A percentile compares a stretch with the other conserved stretches of the same genome.
Evolutionary conservation across 2,329 filamentous ascomycete species (phyloP).

Genomic region (Akanthomyces muscarius): DNA sequence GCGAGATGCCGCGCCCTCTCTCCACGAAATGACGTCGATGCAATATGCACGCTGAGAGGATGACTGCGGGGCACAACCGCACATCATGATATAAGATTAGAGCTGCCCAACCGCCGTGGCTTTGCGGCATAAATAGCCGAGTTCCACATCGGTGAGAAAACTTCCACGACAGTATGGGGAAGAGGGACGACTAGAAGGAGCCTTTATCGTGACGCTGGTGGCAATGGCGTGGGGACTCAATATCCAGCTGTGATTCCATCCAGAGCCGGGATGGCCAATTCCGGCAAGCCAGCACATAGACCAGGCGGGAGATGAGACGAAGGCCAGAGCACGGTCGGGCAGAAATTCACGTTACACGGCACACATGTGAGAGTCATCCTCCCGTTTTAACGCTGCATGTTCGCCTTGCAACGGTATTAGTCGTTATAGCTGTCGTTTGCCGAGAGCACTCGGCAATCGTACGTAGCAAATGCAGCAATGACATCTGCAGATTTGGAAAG

Average conservation of each 20-base stretch:
- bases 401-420: background rate
- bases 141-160: constrained; percentile 14
- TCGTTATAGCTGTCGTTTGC: background rate
- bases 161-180: background rate
- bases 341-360: constrained; percentile 11
- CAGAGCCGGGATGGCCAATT: background rate
- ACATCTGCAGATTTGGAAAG: background rate
- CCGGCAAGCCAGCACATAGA: background rate
- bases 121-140: constrained; percentile 2
- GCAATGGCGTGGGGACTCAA: background rate
- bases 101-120: background rate
- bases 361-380: background rate
- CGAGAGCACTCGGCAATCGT: background rate
- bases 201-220: background rate
- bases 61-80: background rate
- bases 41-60: background rate
- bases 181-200: background rate
- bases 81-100: background rate
- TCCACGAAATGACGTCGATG: constrained; percentile 5
- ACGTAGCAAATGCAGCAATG: background rate
- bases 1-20: background rate
- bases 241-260: background rate
- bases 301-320: background rate
- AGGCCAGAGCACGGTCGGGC: background rate
- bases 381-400: background rate